Conservation (phyloP, 345 rosid species). For the Citrus cavaleriei region DNA sequence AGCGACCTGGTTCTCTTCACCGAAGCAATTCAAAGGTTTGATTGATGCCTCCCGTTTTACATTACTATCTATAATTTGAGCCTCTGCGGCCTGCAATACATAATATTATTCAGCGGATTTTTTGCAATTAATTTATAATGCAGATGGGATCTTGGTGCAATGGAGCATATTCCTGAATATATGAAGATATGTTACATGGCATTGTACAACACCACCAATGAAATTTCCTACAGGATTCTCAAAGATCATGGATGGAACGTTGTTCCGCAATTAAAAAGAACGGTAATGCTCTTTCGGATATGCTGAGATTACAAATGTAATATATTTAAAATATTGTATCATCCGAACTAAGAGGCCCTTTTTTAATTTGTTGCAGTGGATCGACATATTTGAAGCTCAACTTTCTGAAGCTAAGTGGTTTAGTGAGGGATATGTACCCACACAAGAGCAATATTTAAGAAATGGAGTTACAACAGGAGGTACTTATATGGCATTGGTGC, state of each 20-base stretch:
- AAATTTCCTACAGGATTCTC: slow-evolving; percentile 19
- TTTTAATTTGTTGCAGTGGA: slow-evolving; percentile 20
- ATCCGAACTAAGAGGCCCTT: neutral
- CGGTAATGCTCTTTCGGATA: slow-evolving; percentile 4
- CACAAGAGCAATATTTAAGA: slow-evolving; percentile 16
- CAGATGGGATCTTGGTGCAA: slow-evolving; percentile 27
- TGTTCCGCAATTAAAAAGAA: slow-evolving; percentile 18
- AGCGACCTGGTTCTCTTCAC: slow-evolving; percentile 23
- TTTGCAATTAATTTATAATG: neutral
- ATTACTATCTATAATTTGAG: neutral
- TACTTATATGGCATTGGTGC: slow-evolving; percentile 26
- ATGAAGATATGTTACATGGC: slow-evolving; percentile 35
- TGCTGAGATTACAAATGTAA: too few relatives aligned
- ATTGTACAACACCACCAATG: slow-evolving; percentile 26
- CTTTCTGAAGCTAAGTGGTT: slow-evolving; percentile 23
- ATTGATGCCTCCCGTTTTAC: neutral
- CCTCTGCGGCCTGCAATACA: neutral
- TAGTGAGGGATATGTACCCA: slow-evolving; percentile 13
- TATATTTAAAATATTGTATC: too few relatives aligned
- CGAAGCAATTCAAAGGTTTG: slow-evolving; percentile 17
- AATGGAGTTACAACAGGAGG: slow-evolving; percentile 23
- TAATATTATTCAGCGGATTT: neutral
- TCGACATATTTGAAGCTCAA: slow-evolving; percentile 20
- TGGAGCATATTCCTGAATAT: slow-evolving; percentile 27
- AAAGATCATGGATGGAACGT: slow-evolving; percentile 24